phyloP scores from a whole-genome alignment of 192 early-diverging fungal species.

The Linnemannia exigua region DNA sequence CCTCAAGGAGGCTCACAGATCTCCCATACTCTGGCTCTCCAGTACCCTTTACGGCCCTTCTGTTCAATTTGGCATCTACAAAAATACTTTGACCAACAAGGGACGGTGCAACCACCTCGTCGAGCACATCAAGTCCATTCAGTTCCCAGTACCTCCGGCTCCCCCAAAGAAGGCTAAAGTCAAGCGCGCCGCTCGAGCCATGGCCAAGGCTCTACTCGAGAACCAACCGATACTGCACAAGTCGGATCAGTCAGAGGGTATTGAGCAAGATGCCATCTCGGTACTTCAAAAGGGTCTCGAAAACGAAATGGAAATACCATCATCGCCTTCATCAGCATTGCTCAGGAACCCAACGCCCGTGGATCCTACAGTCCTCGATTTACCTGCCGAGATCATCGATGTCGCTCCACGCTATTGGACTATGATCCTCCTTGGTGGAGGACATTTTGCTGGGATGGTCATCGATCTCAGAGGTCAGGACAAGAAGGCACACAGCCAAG shows the following conservation, averaged over 20 bases:
- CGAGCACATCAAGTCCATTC: background rate
- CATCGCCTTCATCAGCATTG: background rate
- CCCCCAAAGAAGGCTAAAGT: slow-evolving; percentile 9
- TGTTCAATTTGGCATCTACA: slow-evolving; percentile 58
- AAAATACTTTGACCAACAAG: slow-evolving; percentile 21
- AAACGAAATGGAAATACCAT: background rate
- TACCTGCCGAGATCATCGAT: background rate
- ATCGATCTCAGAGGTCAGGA: slow-evolving; percentile 68
- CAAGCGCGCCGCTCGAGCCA: slow-evolving; percentile 19
- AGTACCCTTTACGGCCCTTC: slow-evolving; percentile 7
- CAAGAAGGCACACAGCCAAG: background rate
- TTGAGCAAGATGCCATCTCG: background rate
- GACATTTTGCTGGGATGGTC: slow-evolving; percentile 91
- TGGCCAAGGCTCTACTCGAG: background rate
- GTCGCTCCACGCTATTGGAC: slow-evolving; percentile 68
- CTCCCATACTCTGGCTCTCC: slow-evolving; percentile 54
- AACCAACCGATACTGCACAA: background rate
- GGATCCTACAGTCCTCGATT: background rate
- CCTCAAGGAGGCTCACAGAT: background rate
- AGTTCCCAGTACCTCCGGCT: background rate
- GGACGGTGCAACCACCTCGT: background rate
- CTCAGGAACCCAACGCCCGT: background rate
- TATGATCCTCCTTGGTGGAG: slow-evolving; percentile 80
- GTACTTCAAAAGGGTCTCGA: slow-evolving; percentile 15
- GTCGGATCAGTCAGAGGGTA: background rate